Evolutionary conservation across 1,284 basidiomycete species (phyloP).

Genomic region (Puccinia brachypodii): DNA sequence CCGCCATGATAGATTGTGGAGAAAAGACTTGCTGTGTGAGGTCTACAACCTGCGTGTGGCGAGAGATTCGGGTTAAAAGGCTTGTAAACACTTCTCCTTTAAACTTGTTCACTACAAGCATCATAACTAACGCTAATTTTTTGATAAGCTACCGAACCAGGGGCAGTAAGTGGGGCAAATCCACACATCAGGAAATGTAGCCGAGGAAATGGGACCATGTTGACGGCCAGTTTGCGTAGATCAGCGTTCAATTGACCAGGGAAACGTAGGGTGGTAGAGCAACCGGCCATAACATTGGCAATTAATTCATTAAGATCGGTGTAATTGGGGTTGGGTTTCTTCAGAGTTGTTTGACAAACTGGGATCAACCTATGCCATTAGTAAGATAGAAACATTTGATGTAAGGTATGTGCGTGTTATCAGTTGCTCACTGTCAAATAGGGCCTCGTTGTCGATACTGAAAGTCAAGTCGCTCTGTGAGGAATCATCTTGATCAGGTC

Average conservation of each 20-base stretch:
- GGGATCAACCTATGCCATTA: not conserved
- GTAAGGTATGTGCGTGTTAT: not conserved
- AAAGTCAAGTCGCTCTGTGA: constrained; percentile 48
- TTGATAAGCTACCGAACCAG: constrained; percentile 57
- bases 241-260: constrained; percentile 68
- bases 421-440: constrained; percentile 44
- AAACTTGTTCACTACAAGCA: not conserved
- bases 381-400: not conserved
- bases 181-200: constrained; percentile 58
- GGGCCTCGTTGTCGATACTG: constrained; percentile 52
- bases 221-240: constrained; percentile 48
- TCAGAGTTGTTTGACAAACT: constrained; percentile 49
- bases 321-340: constrained; percentile 43
- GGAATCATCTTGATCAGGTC: constrained; percentile 54
- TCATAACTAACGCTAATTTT: constrained; percentile 29
- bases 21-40: constrained; percentile 57
- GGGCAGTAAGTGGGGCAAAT: constrained; percentile 57
- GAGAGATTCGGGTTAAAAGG: not conserved
- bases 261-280: constrained; percentile 48
- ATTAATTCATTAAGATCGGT: constrained; percentile 45
- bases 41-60: constrained; percentile 54
- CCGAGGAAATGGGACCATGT: constrained; percentile 57
- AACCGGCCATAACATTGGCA: constrained; percentile 49
- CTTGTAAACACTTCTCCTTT: not conserved
- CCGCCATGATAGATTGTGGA: constrained; percentile 58